Conservation (phyloP, 805 yeast genomes). For the Lipomyces sp. region DNA sequence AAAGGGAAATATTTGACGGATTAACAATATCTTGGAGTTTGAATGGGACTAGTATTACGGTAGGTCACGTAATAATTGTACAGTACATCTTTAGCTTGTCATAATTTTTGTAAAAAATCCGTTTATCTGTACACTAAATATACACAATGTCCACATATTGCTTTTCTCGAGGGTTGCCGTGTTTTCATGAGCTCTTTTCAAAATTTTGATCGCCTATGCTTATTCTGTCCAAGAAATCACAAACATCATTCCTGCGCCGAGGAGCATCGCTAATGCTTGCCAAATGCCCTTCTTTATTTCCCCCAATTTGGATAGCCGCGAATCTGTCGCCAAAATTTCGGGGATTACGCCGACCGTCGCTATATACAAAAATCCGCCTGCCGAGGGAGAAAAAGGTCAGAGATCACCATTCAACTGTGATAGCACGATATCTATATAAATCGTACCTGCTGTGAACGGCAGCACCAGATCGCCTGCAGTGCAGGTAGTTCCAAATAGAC, state of each 20-base stretch:
- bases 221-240: constrained; percentile 47
- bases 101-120: no score
- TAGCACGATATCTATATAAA: no score
- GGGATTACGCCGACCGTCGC: constrained; percentile 76
- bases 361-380: constrained; percentile 59
- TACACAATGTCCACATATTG: background rate
- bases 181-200: background rate
- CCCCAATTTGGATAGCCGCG: constrained; percentile 37
- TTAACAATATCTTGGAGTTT: no score
- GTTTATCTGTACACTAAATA: background rate
- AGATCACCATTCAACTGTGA: no score
- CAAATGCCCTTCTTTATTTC: constrained; percentile 43
- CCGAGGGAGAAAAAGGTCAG: no score
- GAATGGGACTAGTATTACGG: no score
- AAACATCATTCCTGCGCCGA: constrained; percentile 61
- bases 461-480: constrained; percentile 51
- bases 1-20: no score
- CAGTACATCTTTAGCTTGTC: no score
- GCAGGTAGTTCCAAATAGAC: constrained; percentile 52
- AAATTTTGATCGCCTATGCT: no score
- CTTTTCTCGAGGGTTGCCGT: no score
- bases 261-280: constrained; percentile 50
- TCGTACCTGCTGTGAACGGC: constrained; percentile 68
- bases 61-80: no score
- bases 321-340: constrained; percentile 52